Evolutionary conservation across 208 protist species (phyloP).

Genomic region (Crithidia sp.): DNA sequence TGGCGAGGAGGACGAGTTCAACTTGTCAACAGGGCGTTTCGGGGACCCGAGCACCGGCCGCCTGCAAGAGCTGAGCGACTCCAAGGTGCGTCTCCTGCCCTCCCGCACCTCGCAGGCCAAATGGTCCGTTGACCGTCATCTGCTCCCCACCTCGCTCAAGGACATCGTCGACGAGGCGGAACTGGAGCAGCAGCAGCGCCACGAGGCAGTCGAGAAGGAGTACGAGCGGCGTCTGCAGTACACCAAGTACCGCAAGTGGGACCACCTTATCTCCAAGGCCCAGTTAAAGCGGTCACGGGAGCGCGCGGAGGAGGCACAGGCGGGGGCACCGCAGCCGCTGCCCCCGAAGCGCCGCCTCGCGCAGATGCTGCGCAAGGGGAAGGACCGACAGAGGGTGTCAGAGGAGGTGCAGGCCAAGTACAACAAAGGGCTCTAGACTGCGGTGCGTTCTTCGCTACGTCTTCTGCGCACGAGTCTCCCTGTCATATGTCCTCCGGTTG

Average conservation of each 20-base stretch:
- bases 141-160: slow-evolving; percentile 69
- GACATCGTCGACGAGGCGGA: slow-evolving; percentile 70
- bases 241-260: slow-evolving; percentile 84
- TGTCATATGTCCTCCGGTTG: no score
- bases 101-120: slow-evolving; percentile 60
- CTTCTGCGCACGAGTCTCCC: neutral
- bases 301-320: slow-evolving; percentile 23
- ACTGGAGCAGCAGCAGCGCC: slow-evolving; percentile 52
- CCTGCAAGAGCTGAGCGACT: slow-evolving; percentile 88
- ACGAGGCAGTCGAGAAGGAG: slow-evolving; percentile 69
- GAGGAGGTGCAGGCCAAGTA: slow-evolving; percentile 57
- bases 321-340: slow-evolving; percentile 46
- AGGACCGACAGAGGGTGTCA: slow-evolving; percentile 60
- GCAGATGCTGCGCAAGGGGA: slow-evolving; percentile 70
- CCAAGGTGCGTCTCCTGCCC: slow-evolving; percentile 73
- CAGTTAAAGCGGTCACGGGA: slow-evolving; percentile 49
- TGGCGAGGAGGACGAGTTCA: slow-evolving; percentile 81
- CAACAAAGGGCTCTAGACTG: slow-evolving; percentile 51
- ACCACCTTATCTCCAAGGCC: slow-evolving; percentile 67
- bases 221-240: slow-evolving; percentile 67
- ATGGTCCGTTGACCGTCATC: slow-evolving; percentile 73
- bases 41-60: slow-evolving; percentile 69
- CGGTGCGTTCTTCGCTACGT: slow-evolving; percentile 3
- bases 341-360: slow-evolving; percentile 61
- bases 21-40: slow-evolving; percentile 80